Conservation (phyloP, 495 filamentous ascomycete genomes). For the Daldinia loculata region DNA sequence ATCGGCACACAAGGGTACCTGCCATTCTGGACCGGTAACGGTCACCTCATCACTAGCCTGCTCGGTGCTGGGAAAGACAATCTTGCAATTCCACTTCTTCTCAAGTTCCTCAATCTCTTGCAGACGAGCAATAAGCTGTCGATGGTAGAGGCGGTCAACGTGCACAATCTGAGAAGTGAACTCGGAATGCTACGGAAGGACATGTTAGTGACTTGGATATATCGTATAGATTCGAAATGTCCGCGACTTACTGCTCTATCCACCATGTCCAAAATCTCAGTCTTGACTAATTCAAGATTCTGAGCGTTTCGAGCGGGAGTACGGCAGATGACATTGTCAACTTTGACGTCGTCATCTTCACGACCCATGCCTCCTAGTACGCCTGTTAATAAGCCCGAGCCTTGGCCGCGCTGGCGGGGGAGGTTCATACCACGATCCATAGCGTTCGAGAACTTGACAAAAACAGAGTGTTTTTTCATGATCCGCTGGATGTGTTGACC, state of each 20-base stretch:
- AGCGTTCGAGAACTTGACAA: slow-evolving; percentile 99
- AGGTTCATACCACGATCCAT: slow-evolving; percentile 79
- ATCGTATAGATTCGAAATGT: background rate
- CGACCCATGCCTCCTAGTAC: slow-evolving; percentile 79
- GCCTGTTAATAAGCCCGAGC: slow-evolving; percentile 30
- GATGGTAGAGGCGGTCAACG: slow-evolving; percentile 94
- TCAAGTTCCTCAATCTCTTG: slow-evolving; percentile 91
- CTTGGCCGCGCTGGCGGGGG: background rate
- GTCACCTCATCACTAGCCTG: slow-evolving; percentile 95
- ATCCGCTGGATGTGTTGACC: slow-evolving; percentile 99
- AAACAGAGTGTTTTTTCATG: slow-evolving; percentile 99
- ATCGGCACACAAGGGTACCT: slow-evolving; percentile 94
- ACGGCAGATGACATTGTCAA: slow-evolving; percentile 98
- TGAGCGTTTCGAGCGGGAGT: slow-evolving; percentile 97
- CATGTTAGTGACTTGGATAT: background rate
- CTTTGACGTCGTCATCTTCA: slow-evolving; percentile 96
- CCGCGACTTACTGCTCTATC: slow-evolving; percentile 78
- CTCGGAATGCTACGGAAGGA: slow-evolving; percentile 77
- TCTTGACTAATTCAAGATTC: slow-evolving; percentile 95
- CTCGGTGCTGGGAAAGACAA: slow-evolving; percentile 96
- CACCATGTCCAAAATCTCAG: slow-evolving; percentile 99
- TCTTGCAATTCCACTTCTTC: slow-evolving; percentile 99
- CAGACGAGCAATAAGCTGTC: slow-evolving; percentile 87
- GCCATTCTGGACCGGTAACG: slow-evolving; percentile 95
- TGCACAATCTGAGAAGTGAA: slow-evolving; percentile 92